A percentile compares a stretch with the other conserved stretches of the same genome.
These are phyloP conservation scores for Crinitomyces ghanaensis DNA, from an alignment of 805 yeast species.

Conservation along the genomic window DNA sequence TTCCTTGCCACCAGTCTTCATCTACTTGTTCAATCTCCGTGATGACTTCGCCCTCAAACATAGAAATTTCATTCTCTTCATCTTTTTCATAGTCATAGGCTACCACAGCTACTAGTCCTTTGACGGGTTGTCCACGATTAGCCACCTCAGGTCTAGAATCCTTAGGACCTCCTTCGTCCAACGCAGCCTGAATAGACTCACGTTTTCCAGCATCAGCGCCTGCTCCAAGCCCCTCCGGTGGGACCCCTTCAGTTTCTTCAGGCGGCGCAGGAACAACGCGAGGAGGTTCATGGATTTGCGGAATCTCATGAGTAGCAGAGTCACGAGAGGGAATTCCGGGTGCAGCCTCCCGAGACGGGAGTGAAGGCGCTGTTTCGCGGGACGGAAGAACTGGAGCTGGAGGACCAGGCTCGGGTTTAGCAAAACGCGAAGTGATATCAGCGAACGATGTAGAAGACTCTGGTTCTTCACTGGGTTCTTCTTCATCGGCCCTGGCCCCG, in stretches of 20 bases:
- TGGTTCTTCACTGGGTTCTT: constrained; percentile 8
- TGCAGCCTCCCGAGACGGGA: constrained; percentile 2
- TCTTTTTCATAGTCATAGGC: constrained; percentile 69
- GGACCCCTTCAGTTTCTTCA: constrained; percentile 11
- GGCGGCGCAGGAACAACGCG: constrained; percentile 7
- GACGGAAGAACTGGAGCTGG: constrained; percentile 11
- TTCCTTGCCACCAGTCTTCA: constrained; percentile 89
- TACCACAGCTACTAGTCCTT: constrained; percentile 49
- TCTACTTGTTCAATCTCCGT: constrained; percentile 58
- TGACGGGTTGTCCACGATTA: constrained; percentile 7
- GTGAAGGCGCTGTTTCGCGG: constrained; percentile 6
- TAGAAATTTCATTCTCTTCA: constrained; percentile 64
- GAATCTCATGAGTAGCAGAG: constrained; percentile 1
- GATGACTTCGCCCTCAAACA: constrained; percentile 55
- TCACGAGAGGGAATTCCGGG: not conserved
- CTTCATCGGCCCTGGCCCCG: constrained; percentile 5
- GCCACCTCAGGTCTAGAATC: constrained; percentile 7
- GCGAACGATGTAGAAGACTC: constrained; percentile 16
- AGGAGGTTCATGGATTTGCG: constrained; percentile 6
- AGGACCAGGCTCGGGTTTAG: constrained; percentile 9
- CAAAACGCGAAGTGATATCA: constrained; percentile 21
- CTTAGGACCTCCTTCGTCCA: constrained; percentile 14
- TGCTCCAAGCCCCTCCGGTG: constrained; percentile 16
- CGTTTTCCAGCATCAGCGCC: constrained; percentile 6
- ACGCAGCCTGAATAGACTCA: constrained; percentile 13